These are phyloP conservation scores for Cytospora leucostoma DNA, from an alignment of 2,329 filamentous ascomycete species.

Conservation along the genomic window DNA sequence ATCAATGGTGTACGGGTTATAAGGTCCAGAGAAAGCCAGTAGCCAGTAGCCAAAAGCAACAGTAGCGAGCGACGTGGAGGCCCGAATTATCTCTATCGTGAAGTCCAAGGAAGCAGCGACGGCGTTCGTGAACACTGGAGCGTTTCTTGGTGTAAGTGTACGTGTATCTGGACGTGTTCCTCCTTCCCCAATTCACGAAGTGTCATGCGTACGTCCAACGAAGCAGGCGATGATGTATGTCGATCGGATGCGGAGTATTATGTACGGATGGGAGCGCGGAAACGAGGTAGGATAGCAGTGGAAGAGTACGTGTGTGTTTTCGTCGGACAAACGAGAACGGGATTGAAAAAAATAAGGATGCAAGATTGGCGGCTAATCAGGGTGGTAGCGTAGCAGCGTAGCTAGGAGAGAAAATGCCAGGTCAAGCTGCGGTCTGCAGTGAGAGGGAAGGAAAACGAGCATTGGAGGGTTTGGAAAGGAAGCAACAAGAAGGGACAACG, in stretches of 20 bases:
- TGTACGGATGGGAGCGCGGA: background rate
- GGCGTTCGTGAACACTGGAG: slow-evolving; percentile 9
- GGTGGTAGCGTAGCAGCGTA: background rate
- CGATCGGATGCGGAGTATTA: background rate
- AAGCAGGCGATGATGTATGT: slow-evolving; percentile 1
- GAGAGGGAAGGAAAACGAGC: background rate
- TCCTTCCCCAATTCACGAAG: slow-evolving; percentile 14
- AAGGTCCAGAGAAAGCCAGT: slow-evolving; percentile 4
- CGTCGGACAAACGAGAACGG: background rate
- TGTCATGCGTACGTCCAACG: background rate
- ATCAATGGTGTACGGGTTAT: slow-evolving; percentile 3
- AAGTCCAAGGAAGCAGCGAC: slow-evolving; percentile 14
- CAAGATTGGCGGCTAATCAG: background rate
- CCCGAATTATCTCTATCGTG: background rate
- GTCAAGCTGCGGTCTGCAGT: background rate
- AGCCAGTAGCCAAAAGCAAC: slow-evolving; percentile 5
- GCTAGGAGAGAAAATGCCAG: background rate
- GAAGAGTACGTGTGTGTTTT: background rate
- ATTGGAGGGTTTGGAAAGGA: background rate
- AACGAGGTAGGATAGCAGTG: background rate
- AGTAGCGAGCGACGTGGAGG: slow-evolving; percentile 13
- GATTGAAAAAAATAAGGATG: background rate
- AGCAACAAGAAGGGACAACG: background rate
- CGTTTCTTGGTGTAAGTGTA: background rate
- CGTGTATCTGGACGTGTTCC: slow-evolving; percentile 5